These are phyloP conservation scores for Penicillium vulpinum DNA, from an alignment of 2,329 filamentous ascomycete species.

Conservation along the genomic window DNA sequence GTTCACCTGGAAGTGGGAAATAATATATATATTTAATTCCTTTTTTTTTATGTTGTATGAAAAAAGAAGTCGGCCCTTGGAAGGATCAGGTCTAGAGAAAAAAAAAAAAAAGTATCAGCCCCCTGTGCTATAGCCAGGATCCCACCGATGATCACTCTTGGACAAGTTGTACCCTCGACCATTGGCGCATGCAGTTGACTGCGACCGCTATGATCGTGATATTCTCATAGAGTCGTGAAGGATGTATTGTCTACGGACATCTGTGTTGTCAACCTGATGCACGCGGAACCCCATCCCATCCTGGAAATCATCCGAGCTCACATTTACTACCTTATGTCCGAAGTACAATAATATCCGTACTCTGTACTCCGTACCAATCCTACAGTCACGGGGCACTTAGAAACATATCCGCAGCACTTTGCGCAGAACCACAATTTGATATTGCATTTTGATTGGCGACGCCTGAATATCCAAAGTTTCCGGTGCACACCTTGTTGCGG, in stretches of 20 bases:
- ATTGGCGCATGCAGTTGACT: constrained; percentile 25
- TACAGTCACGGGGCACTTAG: not conserved
- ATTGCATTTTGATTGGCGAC: constrained; percentile 3
- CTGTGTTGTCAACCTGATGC: constrained; percentile 6
- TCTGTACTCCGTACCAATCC: not conserved
- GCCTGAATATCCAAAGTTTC: constrained; percentile 3
- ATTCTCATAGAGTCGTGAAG: constrained; percentile 7
- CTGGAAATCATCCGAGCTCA: constrained; percentile 19
- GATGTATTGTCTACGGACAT: not conserved
- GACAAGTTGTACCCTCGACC: constrained; percentile 18
- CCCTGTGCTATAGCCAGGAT: constrained; percentile 11
- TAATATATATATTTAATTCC: not conserved
- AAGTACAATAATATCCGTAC: not conserved
- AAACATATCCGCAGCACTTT: not conserved
- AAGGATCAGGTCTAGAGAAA: not conserved
- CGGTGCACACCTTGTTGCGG: not conserved
- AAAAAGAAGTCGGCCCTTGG: not conserved
- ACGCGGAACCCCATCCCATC: constrained; percentile 19
- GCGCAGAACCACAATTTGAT: not conserved
- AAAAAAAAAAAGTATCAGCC: not conserved
- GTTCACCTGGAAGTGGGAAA: not conserved
- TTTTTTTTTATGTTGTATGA: not conserved
- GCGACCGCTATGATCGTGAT: constrained; percentile 20
- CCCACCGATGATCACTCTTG: constrained; percentile 16
- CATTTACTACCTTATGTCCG: not conserved